Base-by-base conservation (phyloP, 73 alveolate species). In the Paramecium biaurelia region DNA sequence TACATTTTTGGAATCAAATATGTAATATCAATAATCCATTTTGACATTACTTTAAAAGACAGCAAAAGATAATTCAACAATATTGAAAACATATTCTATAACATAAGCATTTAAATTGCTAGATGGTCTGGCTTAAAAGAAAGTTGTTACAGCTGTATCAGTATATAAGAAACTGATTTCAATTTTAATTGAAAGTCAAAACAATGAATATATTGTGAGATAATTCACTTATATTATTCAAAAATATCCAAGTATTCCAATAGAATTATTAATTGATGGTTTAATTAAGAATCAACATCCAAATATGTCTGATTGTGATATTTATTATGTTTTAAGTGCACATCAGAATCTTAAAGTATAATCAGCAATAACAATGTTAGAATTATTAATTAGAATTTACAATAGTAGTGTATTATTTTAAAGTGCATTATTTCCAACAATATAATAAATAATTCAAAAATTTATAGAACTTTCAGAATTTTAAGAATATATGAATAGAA, bases 361-460 rank as follows among this genome's bases (percentile, higher is more conserved):
- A 12, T 74, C 87, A 74, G 87, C 87, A n/a, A 74, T 74, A 10
- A n/a, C 37, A 18, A 74, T 74, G 45, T 74, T 74, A 34, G 87
- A 74, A 41, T 34, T 74, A 37, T 41, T 74, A 18, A 37, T 41
- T 34, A 28, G 87, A 5, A 74, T 74, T 37, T 74, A 74, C 18
- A 74, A 74, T 74, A 41, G 67, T 23, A 74, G 58, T 34, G 59
- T 74, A 5, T 10, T 74, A 37, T 41, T 74, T 34, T 74, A 74
- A 35, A 74, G 87, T 74, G 37, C 87, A 28, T 21, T 74, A 35
- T 28, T 28, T 34, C 59, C 59, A 34, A 28, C 87, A 0, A 74
- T 74, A n/a, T 12, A 74, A 74, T 37, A 74, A 74, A 74, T 74
- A 1, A 74, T 41, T 18, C 24, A 74, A 35, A 74, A 74, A 74